phyloP scores from a whole-genome alignment of 2,329 filamentous ascomycete genomes.

The Moelleriella libera region DNA sequence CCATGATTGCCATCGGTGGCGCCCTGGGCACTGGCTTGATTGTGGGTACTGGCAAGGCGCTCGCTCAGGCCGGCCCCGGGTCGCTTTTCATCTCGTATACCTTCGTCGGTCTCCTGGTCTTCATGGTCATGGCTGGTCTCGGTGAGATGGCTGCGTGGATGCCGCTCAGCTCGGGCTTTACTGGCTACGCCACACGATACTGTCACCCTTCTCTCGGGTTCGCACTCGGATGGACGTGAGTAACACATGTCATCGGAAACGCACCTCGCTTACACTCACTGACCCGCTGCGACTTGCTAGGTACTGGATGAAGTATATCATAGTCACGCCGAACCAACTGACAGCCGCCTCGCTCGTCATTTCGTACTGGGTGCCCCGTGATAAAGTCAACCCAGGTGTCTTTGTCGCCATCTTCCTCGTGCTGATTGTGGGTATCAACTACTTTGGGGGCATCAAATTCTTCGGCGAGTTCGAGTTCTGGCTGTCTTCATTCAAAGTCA shows the following conservation, averaged over 20 bases:
- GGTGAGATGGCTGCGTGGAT: constrained; percentile 80
- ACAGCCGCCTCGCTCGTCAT: constrained; percentile 71
- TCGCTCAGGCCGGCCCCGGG: constrained; percentile 42
- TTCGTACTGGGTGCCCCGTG: constrained; percentile 56
- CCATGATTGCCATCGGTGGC: constrained; percentile 57
- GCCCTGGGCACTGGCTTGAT: constrained; percentile 63
- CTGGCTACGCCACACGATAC: constrained; percentile 67
- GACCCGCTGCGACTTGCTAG: constrained; percentile 11
- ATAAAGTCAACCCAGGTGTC: constrained; percentile 60
- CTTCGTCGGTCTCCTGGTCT: constrained; percentile 58
- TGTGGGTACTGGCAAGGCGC: constrained; percentile 48
- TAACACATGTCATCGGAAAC: constrained; percentile 6
- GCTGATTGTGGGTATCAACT: constrained; percentile 50
- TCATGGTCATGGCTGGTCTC: constrained; percentile 66
- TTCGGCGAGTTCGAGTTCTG: constrained; percentile 55
- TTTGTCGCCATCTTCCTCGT: constrained; percentile 63
- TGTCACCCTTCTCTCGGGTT: constrained; percentile 72
- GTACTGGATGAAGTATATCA: constrained; percentile 68
- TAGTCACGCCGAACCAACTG: constrained; percentile 72
- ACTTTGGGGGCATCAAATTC: constrained; percentile 45
- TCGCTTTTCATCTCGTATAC: constrained; percentile 60
- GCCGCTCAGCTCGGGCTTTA: constrained; percentile 65
- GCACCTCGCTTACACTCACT: neutral
- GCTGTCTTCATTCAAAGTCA: constrained; percentile 51
- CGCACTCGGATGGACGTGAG: constrained; percentile 57